Conservation (phyloP, 148 eudicot genomes). For the Arbutus unedo region DNA sequence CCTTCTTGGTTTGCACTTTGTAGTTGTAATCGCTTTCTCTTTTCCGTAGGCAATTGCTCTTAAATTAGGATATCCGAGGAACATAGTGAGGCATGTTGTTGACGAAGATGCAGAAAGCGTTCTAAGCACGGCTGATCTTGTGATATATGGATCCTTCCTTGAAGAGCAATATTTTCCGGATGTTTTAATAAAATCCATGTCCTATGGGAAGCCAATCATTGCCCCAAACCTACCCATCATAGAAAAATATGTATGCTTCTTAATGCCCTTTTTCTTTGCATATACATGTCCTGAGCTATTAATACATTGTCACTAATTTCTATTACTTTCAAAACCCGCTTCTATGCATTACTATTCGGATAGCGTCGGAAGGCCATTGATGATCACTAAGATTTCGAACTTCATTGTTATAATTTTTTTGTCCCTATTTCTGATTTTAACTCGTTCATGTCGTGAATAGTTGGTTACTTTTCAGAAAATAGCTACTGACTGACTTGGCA, state of each 20-base stretch:
- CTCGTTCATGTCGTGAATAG: background rate
- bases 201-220: constrained; percentile 71
- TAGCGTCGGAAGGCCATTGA: background rate
- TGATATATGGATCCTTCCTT: constrained; percentile 83
- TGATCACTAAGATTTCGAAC: background rate
- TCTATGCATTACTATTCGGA: background rate
- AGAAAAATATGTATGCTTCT: constrained; percentile 63
- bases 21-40: background rate
- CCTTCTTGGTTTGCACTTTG: background rate
- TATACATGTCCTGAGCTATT: background rate
- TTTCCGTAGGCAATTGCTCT: constrained; percentile 54
- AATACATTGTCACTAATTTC: background rate
- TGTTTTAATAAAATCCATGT: constrained; percentile 75
- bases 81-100: constrained; percentile 56
- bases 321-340: background rate
- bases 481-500: constrained; percentile 34
- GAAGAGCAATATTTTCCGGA: constrained; percentile 81
- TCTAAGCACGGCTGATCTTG: constrained; percentile 57
- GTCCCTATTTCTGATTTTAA: background rate
- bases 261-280: background rate
- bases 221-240: constrained; percentile 75
- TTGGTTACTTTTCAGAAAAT: background rate
- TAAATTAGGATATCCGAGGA: constrained; percentile 60
- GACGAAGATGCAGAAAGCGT: constrained; percentile 42
- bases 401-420: constrained; percentile 3